Percentiles rank a stretch among this genome's conserved stretches.
Evolutionary conservation across 2,329 filamentous ascomycete species (phyloP).

Genomic region (Bisporella sp.): DNA sequence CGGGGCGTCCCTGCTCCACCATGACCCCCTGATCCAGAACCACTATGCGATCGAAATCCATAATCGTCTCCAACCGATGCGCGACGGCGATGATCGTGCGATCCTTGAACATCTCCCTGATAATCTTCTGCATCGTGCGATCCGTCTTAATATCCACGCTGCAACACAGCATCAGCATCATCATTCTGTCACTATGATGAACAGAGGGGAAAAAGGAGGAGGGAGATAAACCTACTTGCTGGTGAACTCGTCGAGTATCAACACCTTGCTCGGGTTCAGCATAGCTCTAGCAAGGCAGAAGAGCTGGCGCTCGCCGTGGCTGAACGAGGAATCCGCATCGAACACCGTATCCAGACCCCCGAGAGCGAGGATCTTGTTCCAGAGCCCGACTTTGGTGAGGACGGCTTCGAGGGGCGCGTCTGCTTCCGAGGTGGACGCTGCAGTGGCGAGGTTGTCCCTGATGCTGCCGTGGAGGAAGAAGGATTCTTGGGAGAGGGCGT

Average conservation of each 20-base stretch:
- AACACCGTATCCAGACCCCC: slow-evolving; percentile 29
- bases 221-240: too few species aligned
- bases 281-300: slow-evolving; percentile 41
- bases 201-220: too few species aligned
- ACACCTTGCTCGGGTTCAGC: slow-evolving; percentile 28
- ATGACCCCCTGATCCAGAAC: too few species aligned
- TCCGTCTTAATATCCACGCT: too few species aligned
- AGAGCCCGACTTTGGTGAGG: slow-evolving; percentile 38
- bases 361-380: slow-evolving; percentile 31
- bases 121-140: too few species aligned
- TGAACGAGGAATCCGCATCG: slow-evolving; percentile 48
- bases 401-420: slow-evolving; percentile 33
- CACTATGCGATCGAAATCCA: too few species aligned
- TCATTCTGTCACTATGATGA: too few species aligned
- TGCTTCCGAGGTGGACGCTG: slow-evolving; percentile 28
- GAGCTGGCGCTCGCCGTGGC: slow-evolving; percentile 41
- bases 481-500: slow-evolving; percentile 36
- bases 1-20: too few species aligned
- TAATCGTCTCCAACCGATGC: too few species aligned
- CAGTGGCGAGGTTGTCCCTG: slow-evolving; percentile 30
- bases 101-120: too few species aligned
- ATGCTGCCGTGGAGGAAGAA: slow-evolving; percentile 32
- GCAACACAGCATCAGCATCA: too few species aligned
- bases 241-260: slow-evolving; percentile 26
- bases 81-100: too few species aligned